Base-by-base conservation (phyloP, 139 green algal genomes). In the Picochlorum sp. region DNA sequence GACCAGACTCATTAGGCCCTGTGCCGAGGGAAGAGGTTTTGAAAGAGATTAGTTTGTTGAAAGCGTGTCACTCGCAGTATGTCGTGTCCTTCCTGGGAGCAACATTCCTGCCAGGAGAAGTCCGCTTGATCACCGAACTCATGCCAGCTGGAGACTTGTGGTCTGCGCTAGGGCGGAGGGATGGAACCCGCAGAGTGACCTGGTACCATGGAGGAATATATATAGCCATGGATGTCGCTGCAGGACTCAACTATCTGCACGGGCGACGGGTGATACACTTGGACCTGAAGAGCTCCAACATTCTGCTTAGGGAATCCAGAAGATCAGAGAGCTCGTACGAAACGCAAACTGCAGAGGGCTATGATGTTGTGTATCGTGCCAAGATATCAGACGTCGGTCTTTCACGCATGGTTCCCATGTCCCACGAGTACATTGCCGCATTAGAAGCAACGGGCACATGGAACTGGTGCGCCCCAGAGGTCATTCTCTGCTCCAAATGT, bases 211-310 rank as follows among this genome's bases (percentile, higher is more conserved):
- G 49, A 26, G 70, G 70, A 15, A 21, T 24, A 24, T 30, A 63
- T 50, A 68, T 81, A 16, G 75, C 75, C 3, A 38, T 76, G 7
- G 75, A 76, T 58, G 65, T 81, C 8, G 70, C 70, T 10, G 54
- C 59, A 20, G 75, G 75, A 2, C 66, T 81, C 24, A 65, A 50
- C 2, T 79, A 71, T 61, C 54, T 81, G n/a, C 75, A 81, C 70
- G 34, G 47, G 26, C 60, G 64, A 11, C 60, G 62, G 26, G 71
- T 77, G 45, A 52, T 77, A 14, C 56, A 69, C 38, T 41, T 72
- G 6, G 59, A 74, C 45, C 9, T 78, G 10, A 78, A 78, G 34
- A 45, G 44, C 6, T 63, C 62, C 8, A 78, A 78, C 24, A 45
- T 78, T 6, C 64, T 78, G 60, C 72, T 78, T 0, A 50, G 21